Percentiles rank a stretch among this genome's conserved stretches.
Evolutionary conservation across 2,329 filamentous ascomycete genomes (phyloP).

Genomic region (Aulographum hederae): DNA sequence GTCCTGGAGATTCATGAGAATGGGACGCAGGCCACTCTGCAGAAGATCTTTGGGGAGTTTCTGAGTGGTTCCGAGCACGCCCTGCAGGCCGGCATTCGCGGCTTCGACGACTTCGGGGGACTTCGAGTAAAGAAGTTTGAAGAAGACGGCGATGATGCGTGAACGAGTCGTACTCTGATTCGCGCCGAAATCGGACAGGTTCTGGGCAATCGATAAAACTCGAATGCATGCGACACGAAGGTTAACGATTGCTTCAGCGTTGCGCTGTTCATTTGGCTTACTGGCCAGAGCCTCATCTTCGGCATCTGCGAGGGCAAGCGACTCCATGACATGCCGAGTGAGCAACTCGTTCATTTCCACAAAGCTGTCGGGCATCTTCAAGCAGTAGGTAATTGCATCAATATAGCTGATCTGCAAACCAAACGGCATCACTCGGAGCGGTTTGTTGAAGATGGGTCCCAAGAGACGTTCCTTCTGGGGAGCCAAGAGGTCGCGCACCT

Average conservation of each 20-base stretch:
- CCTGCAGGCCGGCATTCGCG: conserved; percentile 76
- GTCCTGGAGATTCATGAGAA: conserved; percentile 92
- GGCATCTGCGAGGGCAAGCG: conserved; percentile 80
- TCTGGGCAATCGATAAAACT: conserved; percentile 82
- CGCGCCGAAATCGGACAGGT: conserved; percentile 78
- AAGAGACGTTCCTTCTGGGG: conserved; percentile 81
- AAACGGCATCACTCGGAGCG: conserved; percentile 80
- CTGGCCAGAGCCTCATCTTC: conserved; percentile 81
- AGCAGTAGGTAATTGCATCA: conserved; percentile 89
- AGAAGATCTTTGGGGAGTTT: conserved; percentile 91
- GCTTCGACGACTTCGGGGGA: conserved; percentile 85
- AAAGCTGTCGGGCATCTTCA: conserved; percentile 76
- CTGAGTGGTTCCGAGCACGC: conserved; percentile 71
- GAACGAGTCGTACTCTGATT: conserved; percentile 39
- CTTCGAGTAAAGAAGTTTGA: conserved; percentile 91
- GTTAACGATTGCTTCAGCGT: conserved; percentile 85
- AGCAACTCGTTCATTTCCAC: conserved; percentile 83
- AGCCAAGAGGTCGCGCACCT: conserved; percentile 74
- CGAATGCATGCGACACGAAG: conserved; percentile 86
- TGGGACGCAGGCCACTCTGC: conserved; percentile 82
- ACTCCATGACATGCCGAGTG: conserved; percentile 81
- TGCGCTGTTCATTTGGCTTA: conserved; percentile 88
- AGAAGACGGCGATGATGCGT: conserved; percentile 80
- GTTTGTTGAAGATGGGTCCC: conserved; percentile 89
- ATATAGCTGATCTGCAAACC: conserved; percentile 95